Evolutionary conservation across 2,329 filamentous ascomycete species (phyloP).

Genomic region (Metarhizium rileyi): DNA sequence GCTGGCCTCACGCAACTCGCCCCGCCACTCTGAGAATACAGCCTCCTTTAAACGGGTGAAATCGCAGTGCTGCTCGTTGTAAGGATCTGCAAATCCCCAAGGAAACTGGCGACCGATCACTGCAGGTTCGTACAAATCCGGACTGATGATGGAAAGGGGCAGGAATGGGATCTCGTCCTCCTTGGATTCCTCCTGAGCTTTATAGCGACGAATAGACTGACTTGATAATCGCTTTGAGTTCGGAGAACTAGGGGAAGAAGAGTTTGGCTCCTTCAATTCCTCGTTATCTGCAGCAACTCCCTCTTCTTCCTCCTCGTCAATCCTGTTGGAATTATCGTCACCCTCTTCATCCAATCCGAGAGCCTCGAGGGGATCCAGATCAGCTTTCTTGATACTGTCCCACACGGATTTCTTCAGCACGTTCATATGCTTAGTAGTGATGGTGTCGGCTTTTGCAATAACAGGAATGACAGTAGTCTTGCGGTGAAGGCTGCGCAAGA

Average conservation of each 20-base stretch:
- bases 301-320: constrained; percentile 42
- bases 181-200: constrained; percentile 34
- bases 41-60: constrained; percentile 83
- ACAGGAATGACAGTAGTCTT: constrained; percentile 95
- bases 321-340: constrained; percentile 45
- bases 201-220: constrained; percentile 35
- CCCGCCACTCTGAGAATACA: constrained; percentile 88
- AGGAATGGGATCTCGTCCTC: constrained; percentile 57
- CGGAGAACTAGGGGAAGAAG: constrained; percentile 25
- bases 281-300: constrained; percentile 19
- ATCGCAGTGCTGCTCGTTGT: constrained; percentile 86
- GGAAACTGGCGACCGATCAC: constrained; percentile 81
- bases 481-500: constrained; percentile 76
- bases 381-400: constrained; percentile 75
- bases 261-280: constrained; percentile 13
- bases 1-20: constrained; percentile 81
- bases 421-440: constrained; percentile 90
- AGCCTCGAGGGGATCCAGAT: constrained; percentile 79
- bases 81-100: constrained; percentile 94
- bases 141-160: constrained; percentile 87
- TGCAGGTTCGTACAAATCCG: constrained; percentile 77
- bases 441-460: constrained; percentile 92
- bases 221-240: constrained; percentile 36
- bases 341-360: constrained; percentile 74
- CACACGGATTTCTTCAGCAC: constrained; percentile 86